Evolutionary conservation across 352 stramenopile genomes (phyloP).

Genomic region (Globisporangium sylvaticum): DNA sequence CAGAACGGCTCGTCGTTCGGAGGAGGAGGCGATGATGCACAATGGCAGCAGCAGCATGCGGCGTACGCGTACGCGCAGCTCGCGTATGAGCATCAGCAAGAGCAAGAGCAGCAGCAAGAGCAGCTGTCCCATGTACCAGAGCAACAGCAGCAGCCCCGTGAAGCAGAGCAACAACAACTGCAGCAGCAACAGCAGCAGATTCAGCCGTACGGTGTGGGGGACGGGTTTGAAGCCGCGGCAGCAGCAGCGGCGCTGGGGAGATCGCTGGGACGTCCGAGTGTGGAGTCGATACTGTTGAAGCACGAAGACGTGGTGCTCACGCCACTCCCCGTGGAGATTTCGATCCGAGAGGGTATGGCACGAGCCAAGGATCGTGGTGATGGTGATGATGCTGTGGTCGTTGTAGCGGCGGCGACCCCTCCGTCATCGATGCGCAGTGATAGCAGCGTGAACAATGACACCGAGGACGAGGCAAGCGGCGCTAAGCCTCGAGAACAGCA

Average conservation of each 20-base stretch:
- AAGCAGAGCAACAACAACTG: neutral
- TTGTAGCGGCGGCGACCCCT: neutral
- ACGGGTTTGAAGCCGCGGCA: neutral
- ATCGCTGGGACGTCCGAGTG: neutral
- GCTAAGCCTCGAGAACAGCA: neutral
- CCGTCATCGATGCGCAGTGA: neutral
- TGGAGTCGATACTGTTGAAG: neutral
- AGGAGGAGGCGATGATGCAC: too few relatives aligned
- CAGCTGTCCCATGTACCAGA: too few relatives aligned
- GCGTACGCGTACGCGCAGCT: neutral
- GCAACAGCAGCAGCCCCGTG: neutral
- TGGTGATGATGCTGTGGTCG: neutral
- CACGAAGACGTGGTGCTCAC: neutral
- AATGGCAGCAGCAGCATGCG: neutral
- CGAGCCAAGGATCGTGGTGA: neutral
- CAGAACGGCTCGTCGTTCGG: neutral
- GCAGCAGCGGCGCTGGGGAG: neutral
- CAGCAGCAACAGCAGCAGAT: neutral
- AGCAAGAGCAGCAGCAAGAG: too few relatives aligned
- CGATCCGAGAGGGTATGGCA: too few relatives aligned
- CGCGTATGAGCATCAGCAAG: neutral
- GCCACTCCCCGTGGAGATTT: neutral
- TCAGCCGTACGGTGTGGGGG: neutral
- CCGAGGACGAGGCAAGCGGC: neutral
- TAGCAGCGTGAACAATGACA: neutral